Percentiles rank a stretch among this genome's conserved stretches.
These are phyloP conservation scores for Metschnikowia santaceciliae DNA, from an alignment of 805 yeast genomes.

Conservation along the genomic window DNA sequence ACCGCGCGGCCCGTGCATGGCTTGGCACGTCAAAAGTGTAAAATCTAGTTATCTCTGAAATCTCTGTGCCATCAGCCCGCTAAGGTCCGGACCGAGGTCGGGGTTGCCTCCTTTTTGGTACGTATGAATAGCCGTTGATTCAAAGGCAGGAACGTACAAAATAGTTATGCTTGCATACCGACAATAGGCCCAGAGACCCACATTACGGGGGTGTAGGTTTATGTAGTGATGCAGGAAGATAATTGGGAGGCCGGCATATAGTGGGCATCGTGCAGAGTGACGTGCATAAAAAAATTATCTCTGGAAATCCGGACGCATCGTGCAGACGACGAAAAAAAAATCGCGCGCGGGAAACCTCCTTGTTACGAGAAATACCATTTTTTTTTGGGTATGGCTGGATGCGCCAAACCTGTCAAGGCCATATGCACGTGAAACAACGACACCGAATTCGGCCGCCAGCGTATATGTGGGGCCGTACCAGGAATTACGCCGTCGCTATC, in stretches of 20 bases:
- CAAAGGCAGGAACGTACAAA: too few relatives aligned
- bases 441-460: neutral
- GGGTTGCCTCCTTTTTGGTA: neutral
- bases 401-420: neutral
- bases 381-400: neutral
- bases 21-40: slow-evolving; percentile 1
- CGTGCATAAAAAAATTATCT: slow-evolving; percentile 3
- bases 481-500: too few relatives aligned
- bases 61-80: neutral
- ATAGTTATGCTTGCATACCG: neutral
- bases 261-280: neutral
- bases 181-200: neutral
- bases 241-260: neutral
- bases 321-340: neutral
- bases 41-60: neutral
- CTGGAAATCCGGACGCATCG: slow-evolving; percentile 1
- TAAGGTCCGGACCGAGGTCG: too few relatives aligned
- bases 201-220: neutral
- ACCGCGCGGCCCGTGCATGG: neutral
- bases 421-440: neutral
- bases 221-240: neutral
- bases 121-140: too few relatives aligned
- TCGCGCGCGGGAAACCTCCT: neutral
- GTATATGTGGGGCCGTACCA: neutral
- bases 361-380: neutral